These are phyloP conservation scores for Lipomyces orientalis DNA, from an alignment of 805 yeast species.

Conservation along the genomic window DNA sequence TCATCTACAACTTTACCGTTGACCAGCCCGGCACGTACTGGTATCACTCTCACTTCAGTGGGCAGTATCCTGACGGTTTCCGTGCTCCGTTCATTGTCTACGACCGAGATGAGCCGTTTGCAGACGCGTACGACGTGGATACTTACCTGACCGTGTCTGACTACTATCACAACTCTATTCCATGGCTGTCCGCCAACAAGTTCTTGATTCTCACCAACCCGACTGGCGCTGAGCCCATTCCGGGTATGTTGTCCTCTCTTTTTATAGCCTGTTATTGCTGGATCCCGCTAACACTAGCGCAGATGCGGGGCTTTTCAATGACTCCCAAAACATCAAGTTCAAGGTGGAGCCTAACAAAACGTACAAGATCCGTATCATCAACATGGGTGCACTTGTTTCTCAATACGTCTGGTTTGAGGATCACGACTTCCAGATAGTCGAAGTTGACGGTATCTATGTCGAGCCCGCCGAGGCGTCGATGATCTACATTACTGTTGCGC, in stretches of 20 bases:
- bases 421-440: slow-evolving; percentile 84
- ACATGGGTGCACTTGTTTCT: slow-evolving; percentile 90
- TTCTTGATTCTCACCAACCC: slow-evolving; percentile 84
- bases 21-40: slow-evolving; percentile 90
- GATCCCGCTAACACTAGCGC: not conserved
- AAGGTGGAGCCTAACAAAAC: slow-evolving; percentile 82
- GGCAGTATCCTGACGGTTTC: slow-evolving; percentile 91
- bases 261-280: not conserved
- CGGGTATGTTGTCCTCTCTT: slow-evolving; percentile 47
- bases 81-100: slow-evolving; percentile 68
- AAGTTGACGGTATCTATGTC: slow-evolving; percentile 88
- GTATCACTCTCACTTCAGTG: slow-evolving; percentile 94
- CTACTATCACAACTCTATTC: slow-evolving; percentile 79
- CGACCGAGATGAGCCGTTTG: slow-evolving; percentile 66
- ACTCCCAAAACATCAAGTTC: slow-evolving; percentile 79
- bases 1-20: slow-evolving; percentile 87
- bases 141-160: slow-evolving; percentile 71
- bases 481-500: slow-evolving; percentile 87
- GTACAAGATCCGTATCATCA: slow-evolving; percentile 78
- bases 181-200: slow-evolving; percentile 53
- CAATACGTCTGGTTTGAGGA: slow-evolving; percentile 89
- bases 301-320: slow-evolving; percentile 76
- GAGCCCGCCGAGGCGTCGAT: slow-evolving; percentile 72
- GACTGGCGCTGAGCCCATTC: slow-evolving; percentile 98
- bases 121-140: slow-evolving; percentile 77